phyloP scores from a whole-genome alignment of 129 eudicot species.

The Arctium lappa region DNA sequence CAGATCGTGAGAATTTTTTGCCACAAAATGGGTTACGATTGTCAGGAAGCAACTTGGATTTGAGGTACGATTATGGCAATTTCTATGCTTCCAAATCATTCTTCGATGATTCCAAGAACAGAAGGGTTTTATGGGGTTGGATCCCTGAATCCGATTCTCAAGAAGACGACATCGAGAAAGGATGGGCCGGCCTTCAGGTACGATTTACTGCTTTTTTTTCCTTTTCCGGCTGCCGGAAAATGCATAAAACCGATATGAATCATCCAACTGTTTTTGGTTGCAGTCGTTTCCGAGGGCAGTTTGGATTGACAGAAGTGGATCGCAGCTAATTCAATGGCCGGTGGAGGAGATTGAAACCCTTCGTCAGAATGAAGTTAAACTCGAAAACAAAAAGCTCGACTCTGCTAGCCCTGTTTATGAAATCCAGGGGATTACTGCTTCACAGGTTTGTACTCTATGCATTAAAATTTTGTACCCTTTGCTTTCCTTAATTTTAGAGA shows the following conservation, averaged over 20 bases:
- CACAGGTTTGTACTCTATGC: constrained; percentile 33
- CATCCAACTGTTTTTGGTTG: neutral
- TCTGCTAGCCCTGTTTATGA: constrained; percentile 21
- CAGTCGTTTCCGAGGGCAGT: constrained; percentile 38
- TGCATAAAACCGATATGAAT: neutral
- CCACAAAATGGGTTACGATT: constrained; percentile 32
- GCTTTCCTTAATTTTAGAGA: neutral
- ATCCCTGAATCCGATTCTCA: constrained; percentile 27
- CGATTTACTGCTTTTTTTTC: neutral
- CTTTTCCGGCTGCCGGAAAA: neutral
- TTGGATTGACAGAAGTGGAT: constrained; percentile 34
- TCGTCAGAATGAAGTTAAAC: constrained; percentile 32
- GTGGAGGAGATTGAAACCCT: constrained; percentile 38
- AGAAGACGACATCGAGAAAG: constrained; percentile 36
- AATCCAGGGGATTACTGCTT: constrained; percentile 33
- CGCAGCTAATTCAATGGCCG: constrained; percentile 49
- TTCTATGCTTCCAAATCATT: constrained; percentile 48
- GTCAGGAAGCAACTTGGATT: constrained; percentile 18
- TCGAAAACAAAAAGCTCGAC: constrained; percentile 15
- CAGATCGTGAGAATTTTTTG: constrained; percentile 33
- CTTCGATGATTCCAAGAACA: constrained; percentile 31
- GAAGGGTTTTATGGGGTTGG: constrained; percentile 53
- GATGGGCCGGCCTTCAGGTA: constrained; percentile 59
- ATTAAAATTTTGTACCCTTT: neutral
- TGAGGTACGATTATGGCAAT: constrained; percentile 45